These are phyloP conservation scores for Trichoderma sp. DNA, from an alignment of 2,329 filamentous ascomycete species.

Conservation along the genomic window DNA sequence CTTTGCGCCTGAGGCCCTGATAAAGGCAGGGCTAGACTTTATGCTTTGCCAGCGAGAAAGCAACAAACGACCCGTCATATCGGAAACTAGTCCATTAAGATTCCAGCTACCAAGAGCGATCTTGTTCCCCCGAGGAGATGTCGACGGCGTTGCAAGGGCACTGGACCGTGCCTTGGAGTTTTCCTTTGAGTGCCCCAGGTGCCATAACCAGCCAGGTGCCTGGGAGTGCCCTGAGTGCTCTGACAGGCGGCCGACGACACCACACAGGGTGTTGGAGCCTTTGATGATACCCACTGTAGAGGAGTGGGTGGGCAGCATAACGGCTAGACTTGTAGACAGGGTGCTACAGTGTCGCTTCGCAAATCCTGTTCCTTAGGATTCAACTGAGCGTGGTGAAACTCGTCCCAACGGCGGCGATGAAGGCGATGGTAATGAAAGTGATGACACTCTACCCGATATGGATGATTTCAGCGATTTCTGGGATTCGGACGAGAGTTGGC, in stretches of 20 bases:
- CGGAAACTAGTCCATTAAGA: background rate
- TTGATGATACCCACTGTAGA: background rate
- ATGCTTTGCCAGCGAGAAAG: background rate
- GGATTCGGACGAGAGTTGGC: background rate
- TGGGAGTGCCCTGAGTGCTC: slow-evolving; percentile 45
- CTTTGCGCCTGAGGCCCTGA: background rate
- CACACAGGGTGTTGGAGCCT: slow-evolving; percentile 47
- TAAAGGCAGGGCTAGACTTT: background rate
- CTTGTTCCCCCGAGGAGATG: slow-evolving; percentile 94
- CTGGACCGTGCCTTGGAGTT: slow-evolving; percentile 76
- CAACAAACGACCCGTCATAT: background rate
- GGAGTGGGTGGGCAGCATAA: background rate
- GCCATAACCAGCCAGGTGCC: too few species aligned
- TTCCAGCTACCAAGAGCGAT: slow-evolving; percentile 70
- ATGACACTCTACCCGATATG: background rate
- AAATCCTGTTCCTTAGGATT: background rate
- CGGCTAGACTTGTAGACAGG: background rate
- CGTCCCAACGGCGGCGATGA: background rate
- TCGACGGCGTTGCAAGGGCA: slow-evolving; percentile 74
- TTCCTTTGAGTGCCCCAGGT: too few species aligned
- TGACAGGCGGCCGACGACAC: slow-evolving; percentile 57
- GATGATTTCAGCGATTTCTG: background rate
- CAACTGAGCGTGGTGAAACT: background rate
- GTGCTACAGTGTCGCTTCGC: background rate
- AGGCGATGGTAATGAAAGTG: background rate